Base-by-base conservation (phyloP, 305 asterid genomes). In the Fraxinus baroniana region DNA sequence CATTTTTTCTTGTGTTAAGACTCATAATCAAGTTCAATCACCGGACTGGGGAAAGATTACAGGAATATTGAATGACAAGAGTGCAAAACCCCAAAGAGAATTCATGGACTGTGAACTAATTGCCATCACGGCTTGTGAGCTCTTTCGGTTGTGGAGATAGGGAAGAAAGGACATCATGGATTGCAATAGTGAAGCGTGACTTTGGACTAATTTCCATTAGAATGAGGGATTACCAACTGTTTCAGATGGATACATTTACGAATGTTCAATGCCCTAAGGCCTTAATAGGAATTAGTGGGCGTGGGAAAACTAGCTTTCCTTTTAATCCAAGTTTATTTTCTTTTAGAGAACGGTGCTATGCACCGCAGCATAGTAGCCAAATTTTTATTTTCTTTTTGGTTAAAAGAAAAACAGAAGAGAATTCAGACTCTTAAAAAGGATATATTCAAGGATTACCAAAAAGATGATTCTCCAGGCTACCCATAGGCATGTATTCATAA, bases 391-490 rank as follows among this genome's bases (percentile, higher is more conserved):
- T 28, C 18, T 3, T 4, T 68, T 1, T 0, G 3, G 20, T 26
- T 66, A 24, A 32, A 39, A 83, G 13, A 3, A 9, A 15, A 18
- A 68, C 20, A 44, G n/a, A 44, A 46, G 33, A 30, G 1, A 46
- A 46, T 46, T 46, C n/a, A 46, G 57, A 46, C 6, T 46, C 57
- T 46, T 0, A 12, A 46, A 20, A 20, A 30, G 32, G 36, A 57
- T 0, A 35, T 5, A 15, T 76, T 3, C 22, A 7, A 75, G 17
- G 33, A 81, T 80, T 91, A 95, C 98, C 97, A 15, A 92, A 93
- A 75, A 93, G 95, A 88, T 93, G 97, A 86, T 92, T 86, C 88
- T 30, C 98, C 86, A 93, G 91, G 92, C 98, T 95, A 35, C 97
- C 97, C 94, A 82, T 85, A n/a, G 98, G 86, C 98, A 95, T 91